A percentile compares a stretch with the other conserved stretches of the same genome.
phyloP scores from a whole-genome alignment of 1,284 basidiomycete species.

The Limonomyces culmigenus region DNA sequence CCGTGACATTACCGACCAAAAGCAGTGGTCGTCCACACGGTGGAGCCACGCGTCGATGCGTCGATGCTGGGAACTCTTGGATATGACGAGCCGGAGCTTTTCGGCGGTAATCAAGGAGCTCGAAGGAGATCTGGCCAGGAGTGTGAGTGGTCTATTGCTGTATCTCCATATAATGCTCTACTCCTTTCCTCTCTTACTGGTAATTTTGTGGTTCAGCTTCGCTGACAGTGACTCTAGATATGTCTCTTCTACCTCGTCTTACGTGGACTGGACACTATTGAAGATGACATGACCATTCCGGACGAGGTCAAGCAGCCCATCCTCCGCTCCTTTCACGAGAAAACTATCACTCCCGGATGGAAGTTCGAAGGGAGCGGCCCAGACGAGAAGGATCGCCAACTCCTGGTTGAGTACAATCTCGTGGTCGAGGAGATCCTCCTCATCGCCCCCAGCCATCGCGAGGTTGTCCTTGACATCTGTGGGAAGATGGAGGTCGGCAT shows the following conservation, averaged over 20 bases:
- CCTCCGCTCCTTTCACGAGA: conserved; percentile 72
- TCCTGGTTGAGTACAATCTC: conserved; percentile 76
- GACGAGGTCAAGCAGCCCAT: conserved; percentile 79
- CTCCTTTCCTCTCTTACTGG: neutral
- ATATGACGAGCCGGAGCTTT: conserved; percentile 82
- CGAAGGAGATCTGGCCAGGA: conserved; percentile 85
- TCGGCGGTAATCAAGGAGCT: conserved; percentile 93
- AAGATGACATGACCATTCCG: conserved; percentile 96
- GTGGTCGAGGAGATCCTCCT: conserved; percentile 67
- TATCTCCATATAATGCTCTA: neutral
- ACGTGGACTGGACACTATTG: conserved; percentile 87
- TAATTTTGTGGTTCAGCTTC: too few species aligned
- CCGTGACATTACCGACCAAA: conserved; percentile 60
- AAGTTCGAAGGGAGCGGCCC: conserved; percentile 73
- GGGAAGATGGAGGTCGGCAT: conserved; percentile 87
- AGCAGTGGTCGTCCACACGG: conserved; percentile 59
- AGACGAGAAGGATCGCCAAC: conserved; percentile 79
- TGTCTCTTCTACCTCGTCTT: conserved; percentile 94
- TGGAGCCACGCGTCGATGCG: conserved; percentile 80
- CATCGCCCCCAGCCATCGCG: conserved; percentile 41
- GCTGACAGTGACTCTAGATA: conserved; percentile 42
- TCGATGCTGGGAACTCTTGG: conserved; percentile 82
- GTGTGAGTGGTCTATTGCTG: conserved; percentile 35
- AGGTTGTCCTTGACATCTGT: conserved; percentile 71
- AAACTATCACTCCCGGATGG: conserved; percentile 78